Evolutionary conservation across 257 asterid genomes (phyloP).

Genomic region (Fraxinus pennsylvanica): DNA sequence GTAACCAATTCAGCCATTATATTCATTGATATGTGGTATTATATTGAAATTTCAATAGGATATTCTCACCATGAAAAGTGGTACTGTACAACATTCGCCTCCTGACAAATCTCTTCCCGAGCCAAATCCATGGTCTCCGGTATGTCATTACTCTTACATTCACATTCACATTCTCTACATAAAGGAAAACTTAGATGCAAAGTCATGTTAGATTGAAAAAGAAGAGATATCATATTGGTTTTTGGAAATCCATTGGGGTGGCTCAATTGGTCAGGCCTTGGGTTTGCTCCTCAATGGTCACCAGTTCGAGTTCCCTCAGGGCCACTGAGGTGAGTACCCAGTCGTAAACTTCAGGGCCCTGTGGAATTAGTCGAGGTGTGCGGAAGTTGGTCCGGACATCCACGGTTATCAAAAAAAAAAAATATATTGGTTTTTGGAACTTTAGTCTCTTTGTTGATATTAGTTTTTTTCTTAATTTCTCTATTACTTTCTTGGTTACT

Average conservation of each 20-base stretch:
- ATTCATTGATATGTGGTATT: conserved; percentile 4
- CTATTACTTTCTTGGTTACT: neutral
- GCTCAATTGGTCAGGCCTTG: no score
- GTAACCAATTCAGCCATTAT: conserved; percentile 13
- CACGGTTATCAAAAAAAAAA: no score
- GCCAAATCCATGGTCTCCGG: conserved; percentile 99
- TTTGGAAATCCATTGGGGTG: neutral
- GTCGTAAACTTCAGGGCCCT: no score
- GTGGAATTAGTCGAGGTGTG: no score
- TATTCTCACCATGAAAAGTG: conserved; percentile 71
- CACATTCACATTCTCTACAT: conserved; percentile 12
- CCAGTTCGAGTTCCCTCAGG: no score
- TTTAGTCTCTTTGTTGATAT: neutral
- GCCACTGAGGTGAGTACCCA: no score
- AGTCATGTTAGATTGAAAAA: conserved; percentile 13
- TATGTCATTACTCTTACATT: conserved; percentile 39
- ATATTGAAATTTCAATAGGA: conserved; percentile 52
- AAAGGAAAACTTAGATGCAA: neutral
- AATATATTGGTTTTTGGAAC: neutral
- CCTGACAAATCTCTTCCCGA: conserved; percentile 77
- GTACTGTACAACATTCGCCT: conserved; percentile 96
- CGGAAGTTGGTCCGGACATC: no score
- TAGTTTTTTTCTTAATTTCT: neutral
- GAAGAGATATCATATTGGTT: neutral
- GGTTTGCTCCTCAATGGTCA: no score